Evolutionary conservation across 1,284 basidiomycete species (phyloP), one percentile per base, ranked within the genome.

Genomic region (Heterobasidion occidentale): DNA sequence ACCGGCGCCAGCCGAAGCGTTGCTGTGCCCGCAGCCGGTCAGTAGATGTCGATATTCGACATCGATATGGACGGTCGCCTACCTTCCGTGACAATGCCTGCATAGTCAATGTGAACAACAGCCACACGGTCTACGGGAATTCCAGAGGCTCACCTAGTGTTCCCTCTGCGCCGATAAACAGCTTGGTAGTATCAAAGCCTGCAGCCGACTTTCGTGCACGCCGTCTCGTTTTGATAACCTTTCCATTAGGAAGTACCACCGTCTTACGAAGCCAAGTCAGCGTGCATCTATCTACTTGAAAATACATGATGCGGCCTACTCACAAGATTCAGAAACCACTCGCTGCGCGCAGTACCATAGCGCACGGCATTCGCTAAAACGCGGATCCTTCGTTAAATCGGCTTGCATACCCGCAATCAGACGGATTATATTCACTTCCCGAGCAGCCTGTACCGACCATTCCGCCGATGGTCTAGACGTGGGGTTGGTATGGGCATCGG

Each of bases 131-230:
- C 27, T 27, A 27, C 27, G 27, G 27, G 6, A 27, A 27, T 27
- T 27, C 27, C 27, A 27, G 4, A 27, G 27, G 27, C 27, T 27
- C 27, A 27, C 27, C 90, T 46, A 92, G 70, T 0, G 89, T 92
- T 3, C 90, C 90, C 66, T 92, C 90, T 0, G 88, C 85, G 1
- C 90, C 89, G 52, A 92, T 83, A 71, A 92, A 91, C n/a, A 92
- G 70, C 62, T 89, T 88, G 9, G 87, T 89, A 3, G 83, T 76
- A 65, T 92, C 88, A 56, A 86, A 90, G 1, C 90, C 90, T 2
- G 86, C 87, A 1, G 85, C 77, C 1, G 87, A 90, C 67, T 92
- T 92, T 52, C 81, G 74, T 7, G 88, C 86, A 56, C 85, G 69
- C 56, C 79, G 77, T 4, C 88, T 80, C 0, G 90, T 93, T 70